phyloP scores from a whole-genome alignment of 495 filamentous ascomycete genomes.

The Hyaloscypha variabilis region DNA sequence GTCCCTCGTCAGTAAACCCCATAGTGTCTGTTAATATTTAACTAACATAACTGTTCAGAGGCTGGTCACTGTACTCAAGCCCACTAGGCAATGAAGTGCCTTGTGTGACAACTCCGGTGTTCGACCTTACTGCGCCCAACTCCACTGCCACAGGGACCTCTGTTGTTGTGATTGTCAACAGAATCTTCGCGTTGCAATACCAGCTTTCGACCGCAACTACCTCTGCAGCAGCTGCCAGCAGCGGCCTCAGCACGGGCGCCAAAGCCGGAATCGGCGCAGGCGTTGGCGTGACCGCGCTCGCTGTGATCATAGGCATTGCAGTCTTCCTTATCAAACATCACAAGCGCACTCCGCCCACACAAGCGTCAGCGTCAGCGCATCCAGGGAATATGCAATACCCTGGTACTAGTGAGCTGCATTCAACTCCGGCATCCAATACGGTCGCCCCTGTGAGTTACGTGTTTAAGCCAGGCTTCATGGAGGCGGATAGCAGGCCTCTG shows the following conservation, averaged over 20 bases:
- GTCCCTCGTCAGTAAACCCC: constrained; percentile 7
- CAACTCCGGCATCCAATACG: neutral
- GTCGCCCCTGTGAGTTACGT: constrained; percentile 7
- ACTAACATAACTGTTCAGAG: constrained; percentile 4
- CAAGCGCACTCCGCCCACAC: constrained; percentile 8
- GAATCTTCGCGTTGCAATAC: constrained; percentile 11
- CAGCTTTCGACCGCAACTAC: constrained; percentile 9
- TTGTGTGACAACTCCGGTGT: constrained; percentile 12
- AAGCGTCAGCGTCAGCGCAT: constrained; percentile 3
- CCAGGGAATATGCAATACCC: constrained; percentile 5
- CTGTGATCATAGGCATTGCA: constrained; percentile 1
- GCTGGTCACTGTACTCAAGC: constrained; percentile 8
- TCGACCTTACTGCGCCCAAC: constrained; percentile 5
- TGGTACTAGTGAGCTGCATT: constrained; percentile 7
- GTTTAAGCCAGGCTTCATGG: constrained; percentile 10
- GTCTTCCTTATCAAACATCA: constrained; percentile 8
- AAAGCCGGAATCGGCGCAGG: constrained; percentile 7
- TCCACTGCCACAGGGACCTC: constrained; percentile 6
- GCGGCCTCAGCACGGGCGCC: constrained; percentile 8
- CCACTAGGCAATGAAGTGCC: constrained; percentile 5
- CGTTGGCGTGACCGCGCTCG: constrained; percentile 6
- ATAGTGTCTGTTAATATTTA: neutral
- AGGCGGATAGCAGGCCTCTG: constrained; percentile 5
- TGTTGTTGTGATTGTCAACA: constrained; percentile 10
- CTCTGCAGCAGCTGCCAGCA: constrained; percentile 7